phyloP scores from a whole-genome alignment of 148 eudicot genomes.

The Arbutus unedo region DNA sequence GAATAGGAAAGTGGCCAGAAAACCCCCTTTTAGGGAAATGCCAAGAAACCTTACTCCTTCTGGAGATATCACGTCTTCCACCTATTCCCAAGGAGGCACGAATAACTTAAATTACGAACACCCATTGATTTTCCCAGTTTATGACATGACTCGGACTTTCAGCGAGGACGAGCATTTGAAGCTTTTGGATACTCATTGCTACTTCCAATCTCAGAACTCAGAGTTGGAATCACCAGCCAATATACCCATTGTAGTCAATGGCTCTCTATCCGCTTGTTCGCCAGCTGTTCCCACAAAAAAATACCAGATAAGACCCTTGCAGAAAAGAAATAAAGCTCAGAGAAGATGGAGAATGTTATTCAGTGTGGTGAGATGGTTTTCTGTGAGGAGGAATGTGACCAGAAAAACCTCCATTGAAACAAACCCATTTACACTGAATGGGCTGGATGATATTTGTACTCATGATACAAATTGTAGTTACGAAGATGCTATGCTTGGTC shows the following conservation, averaged over 20 bases:
- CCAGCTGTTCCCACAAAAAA: constrained; percentile 10
- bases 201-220: constrained; percentile 34
- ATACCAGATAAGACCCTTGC: constrained; percentile 4
- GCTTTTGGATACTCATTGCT: constrained; percentile 37
- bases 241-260: constrained; percentile 28
- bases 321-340: constrained; percentile 13
- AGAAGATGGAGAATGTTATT: constrained; percentile 22
- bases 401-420: background rate
- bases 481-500: constrained; percentile 12
- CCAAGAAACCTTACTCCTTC: background rate
- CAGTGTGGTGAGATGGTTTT: constrained; percentile 17
- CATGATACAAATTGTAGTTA: background rate
- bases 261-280: constrained; percentile 29
- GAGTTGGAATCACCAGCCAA: constrained; percentile 33
- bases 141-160: constrained; percentile 35
- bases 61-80: background rate
- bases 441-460: background rate
- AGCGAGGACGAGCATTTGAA: constrained; percentile 36
- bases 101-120: no score
- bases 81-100: background rate
- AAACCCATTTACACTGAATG: constrained; percentile 1
- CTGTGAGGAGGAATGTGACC: constrained; percentile 16
- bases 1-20: constrained; percentile 18
- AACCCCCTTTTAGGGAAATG: background rate
- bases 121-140: constrained; percentile 9